These are phyloP conservation scores for Ceratobasidium sp. DNA, from an alignment of 1,284 basidiomycete genomes.

Conservation along the genomic window DNA sequence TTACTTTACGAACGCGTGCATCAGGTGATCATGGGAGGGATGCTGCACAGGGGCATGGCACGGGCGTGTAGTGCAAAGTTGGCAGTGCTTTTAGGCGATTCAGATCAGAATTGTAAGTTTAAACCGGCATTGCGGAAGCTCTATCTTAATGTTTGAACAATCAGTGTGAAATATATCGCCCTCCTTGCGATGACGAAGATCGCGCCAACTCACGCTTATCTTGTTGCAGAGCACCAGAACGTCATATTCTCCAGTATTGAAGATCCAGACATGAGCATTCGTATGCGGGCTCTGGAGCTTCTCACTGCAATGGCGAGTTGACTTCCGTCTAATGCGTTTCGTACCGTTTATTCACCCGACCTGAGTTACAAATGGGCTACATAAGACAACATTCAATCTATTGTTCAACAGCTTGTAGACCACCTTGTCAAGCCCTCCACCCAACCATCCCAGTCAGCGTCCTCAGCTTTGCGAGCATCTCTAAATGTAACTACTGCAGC, in stretches of 20 bases:
- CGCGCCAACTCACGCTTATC: conserved; percentile 90
- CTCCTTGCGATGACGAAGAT: conserved; percentile 96
- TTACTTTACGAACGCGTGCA: conserved; percentile 98
- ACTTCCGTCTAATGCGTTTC: not conserved
- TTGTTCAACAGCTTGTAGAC: conserved; percentile 88
- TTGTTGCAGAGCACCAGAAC: conserved; percentile 93
- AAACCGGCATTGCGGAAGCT: not conserved
- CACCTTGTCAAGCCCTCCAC: conserved; percentile 81
- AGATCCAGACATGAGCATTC: conserved; percentile 95
- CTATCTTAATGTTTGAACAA: conserved; percentile 15
- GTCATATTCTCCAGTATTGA: conserved; percentile 91
- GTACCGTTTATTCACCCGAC: not conserved
- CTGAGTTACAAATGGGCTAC: conserved; percentile 71
- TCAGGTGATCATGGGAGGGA: conserved; percentile 97
- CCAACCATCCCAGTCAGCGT: conserved; percentile 54
- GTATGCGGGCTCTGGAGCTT: conserved; percentile 94
- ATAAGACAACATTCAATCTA: conserved; percentile 85
- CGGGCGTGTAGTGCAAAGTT: conserved; percentile 94
- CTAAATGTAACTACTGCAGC: conserved; percentile 55
- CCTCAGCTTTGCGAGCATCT: conserved; percentile 63
- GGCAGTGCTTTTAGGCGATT: conserved; percentile 90
- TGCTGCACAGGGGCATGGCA: conserved; percentile 89
- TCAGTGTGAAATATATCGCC: conserved; percentile 91
- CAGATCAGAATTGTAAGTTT: conserved; percentile 90
- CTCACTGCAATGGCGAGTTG: conserved; percentile 88